phyloP scores from a whole-genome alignment of 371 early-diverging fungal species.

The Lichtheimia ramosa region DNA sequence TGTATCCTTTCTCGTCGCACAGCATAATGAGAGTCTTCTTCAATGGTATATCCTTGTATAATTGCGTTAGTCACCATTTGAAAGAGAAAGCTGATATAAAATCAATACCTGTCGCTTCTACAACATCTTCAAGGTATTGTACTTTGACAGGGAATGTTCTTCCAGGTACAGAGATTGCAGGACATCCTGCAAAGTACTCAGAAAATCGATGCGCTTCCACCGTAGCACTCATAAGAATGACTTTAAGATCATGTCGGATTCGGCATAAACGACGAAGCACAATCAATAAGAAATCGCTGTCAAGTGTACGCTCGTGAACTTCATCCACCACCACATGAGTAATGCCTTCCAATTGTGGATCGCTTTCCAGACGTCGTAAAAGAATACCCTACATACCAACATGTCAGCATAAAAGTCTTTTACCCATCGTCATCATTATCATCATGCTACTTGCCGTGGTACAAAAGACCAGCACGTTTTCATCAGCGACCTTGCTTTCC shows the following conservation, averaged over 20 bases:
- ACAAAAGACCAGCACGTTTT: constrained; percentile 69
- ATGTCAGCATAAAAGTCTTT: too few species aligned
- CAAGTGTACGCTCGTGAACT: constrained; percentile 83
- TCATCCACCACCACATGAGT: constrained; percentile 85
- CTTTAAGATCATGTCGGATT: constrained; percentile 58
- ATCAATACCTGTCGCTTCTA: constrained; percentile 46
- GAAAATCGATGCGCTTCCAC: constrained; percentile 68
- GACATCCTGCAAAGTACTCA: constrained; percentile 65
- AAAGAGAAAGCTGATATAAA: not conserved
- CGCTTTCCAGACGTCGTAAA: constrained; percentile 66
- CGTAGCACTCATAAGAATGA: constrained; percentile 88
- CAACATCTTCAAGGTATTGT: constrained; percentile 75
- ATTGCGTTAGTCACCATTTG: not conserved
- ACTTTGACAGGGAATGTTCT: constrained; percentile 79
- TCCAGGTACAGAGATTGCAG: constrained; percentile 78
- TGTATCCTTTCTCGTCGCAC: constrained; percentile 18
- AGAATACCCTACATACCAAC: constrained; percentile 60
- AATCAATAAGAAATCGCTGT: constrained; percentile 81
- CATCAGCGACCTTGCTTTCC: constrained; percentile 57
- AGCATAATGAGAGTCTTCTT: constrained; percentile 62
- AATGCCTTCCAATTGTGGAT: constrained; percentile 57
- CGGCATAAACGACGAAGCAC: constrained; percentile 54
- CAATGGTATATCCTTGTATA: constrained; percentile 55
- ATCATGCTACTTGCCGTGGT: constrained; percentile 53
- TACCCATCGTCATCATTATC: too few species aligned